Evolutionary conservation across 345 rosid species (phyloP).

Genomic region (Eutrema heterophyllum): DNA sequence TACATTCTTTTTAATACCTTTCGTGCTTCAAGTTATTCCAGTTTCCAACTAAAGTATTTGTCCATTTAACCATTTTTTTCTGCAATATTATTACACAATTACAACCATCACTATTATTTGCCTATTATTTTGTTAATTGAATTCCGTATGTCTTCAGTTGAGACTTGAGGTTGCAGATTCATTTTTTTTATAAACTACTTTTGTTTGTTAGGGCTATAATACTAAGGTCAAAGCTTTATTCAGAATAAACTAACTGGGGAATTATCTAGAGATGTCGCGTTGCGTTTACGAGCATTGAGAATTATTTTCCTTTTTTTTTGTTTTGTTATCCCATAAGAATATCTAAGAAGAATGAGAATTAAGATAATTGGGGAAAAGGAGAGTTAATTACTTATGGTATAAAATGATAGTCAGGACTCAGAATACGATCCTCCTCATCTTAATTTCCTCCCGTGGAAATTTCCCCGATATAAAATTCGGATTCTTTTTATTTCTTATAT

Average conservation of each 20-base stretch:
- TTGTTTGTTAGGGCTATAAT: neutral
- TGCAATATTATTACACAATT: neutral
- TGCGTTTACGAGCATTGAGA: slow-evolving; percentile 24
- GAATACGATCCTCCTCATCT: slow-evolving; percentile 27
- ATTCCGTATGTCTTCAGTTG: neutral
- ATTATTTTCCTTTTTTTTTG: neutral
- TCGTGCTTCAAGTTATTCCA: neutral
- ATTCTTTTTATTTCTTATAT: neutral
- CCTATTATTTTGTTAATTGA: neutral
- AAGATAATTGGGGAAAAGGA: slow-evolving; percentile 5
- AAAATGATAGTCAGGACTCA: neutral
- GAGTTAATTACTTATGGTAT: slow-evolving; percentile 6
- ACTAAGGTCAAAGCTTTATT: slow-evolving; percentile 9
- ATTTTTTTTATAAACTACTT: neutral
- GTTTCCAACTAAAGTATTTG: neutral
- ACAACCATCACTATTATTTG: neutral
- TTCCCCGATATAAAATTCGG: slow-evolving; percentile 4
- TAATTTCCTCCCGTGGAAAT: slow-evolving; percentile 10
- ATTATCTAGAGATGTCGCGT: slow-evolving; percentile 23
- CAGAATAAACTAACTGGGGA: neutral
- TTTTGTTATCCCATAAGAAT: slow-evolving; percentile 8
- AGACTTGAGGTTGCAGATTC: neutral
- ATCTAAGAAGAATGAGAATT: slow-evolving; percentile 9
- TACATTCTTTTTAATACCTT: neutral
- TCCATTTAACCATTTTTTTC: neutral